Conservation (phyloP, 192 early-diverging fungal genomes). For the Backusella liffmaniae region DNA sequence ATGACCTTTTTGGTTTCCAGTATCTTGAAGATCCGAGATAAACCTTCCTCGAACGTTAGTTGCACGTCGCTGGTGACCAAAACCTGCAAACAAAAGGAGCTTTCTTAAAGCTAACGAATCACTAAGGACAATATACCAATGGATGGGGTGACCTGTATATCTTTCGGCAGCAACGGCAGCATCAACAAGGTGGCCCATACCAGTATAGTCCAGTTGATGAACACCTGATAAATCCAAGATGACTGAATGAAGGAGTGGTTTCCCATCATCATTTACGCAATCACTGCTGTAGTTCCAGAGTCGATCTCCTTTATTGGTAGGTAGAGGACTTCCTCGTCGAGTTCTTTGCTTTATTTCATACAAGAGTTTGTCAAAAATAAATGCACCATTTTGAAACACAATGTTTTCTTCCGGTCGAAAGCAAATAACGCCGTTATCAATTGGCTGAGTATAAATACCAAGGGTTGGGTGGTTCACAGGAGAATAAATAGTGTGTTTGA, state of each 20-base stretch:
- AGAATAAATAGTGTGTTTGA: slow-evolving; percentile 17
- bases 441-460: background rate
- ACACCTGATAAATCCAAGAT: slow-evolving; percentile 84
- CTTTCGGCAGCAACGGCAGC: slow-evolving; percentile 40
- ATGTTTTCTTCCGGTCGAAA: slow-evolving; percentile 64
- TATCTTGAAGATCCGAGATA: background rate
- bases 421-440: slow-evolving; percentile 66
- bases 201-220: slow-evolving; percentile 77
- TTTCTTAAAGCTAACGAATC: slow-evolving; percentile 15
- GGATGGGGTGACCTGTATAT: slow-evolving; percentile 12
- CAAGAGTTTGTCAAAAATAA: slow-evolving; percentile 53
- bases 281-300: slow-evolving; percentile 34
- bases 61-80: slow-evolving; percentile 25
- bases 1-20: background rate
- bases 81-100: slow-evolving; percentile 21
- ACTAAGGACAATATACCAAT: slow-evolving; percentile 24
- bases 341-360: slow-evolving; percentile 35
- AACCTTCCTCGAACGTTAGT: background rate
- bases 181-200: slow-evolving; percentile 73
- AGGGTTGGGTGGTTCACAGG: slow-evolving; percentile 23
- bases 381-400: slow-evolving; percentile 69
- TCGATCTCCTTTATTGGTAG: slow-evolving; percentile 4
- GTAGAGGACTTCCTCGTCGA: slow-evolving; percentile 14
- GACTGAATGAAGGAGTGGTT: slow-evolving; percentile 62
- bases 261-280: slow-evolving; percentile 39